A percentile compares a stretch with the other conserved stretches of the same genome.
These are phyloP conservation scores for Medicago ruthenica DNA, from an alignment of 306 rosid species.

Conservation along the genomic window DNA sequence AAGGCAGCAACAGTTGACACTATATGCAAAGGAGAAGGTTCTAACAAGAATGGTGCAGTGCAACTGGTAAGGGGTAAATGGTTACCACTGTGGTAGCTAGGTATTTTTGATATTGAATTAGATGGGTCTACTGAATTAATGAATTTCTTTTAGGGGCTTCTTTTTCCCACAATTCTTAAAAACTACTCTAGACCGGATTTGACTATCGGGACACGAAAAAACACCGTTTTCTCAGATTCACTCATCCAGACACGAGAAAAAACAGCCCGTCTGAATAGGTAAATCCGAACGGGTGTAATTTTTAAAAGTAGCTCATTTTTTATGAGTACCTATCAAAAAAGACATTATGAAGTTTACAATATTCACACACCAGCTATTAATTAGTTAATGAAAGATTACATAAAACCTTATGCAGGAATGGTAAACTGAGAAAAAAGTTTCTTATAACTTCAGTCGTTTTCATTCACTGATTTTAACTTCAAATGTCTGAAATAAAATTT, in stretches of 20 bases:
- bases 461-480: slow-evolving; percentile 6
- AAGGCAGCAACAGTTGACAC: slow-evolving; percentile 91
- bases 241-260: no score
- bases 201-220: no score
- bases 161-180: no score
- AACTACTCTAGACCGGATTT: no score
- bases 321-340: no score
- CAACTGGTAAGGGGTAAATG: slow-evolving; percentile 67
- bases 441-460: slow-evolving; percentile 8
- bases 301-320: no score
- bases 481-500: slow-evolving; percentile 17
- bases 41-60: slow-evolving; percentile 73
- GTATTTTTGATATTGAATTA: not conserved
- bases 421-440: not conserved
- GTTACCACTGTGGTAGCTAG: not conserved
- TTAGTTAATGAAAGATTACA: slow-evolving; percentile 1
- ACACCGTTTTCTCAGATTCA: no score
- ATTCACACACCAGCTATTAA: no score
- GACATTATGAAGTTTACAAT: no score
- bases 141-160: no score
- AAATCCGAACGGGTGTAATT: no score
- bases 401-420: not conserved
- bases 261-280: no score
- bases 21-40: slow-evolving; percentile 79
- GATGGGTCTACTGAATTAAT: slow-evolving; percentile 17